These are phyloP conservation scores for Rhizopogon sp. DNA, from an alignment of 768 basidiomycete species.

Conservation along the genomic window DNA sequence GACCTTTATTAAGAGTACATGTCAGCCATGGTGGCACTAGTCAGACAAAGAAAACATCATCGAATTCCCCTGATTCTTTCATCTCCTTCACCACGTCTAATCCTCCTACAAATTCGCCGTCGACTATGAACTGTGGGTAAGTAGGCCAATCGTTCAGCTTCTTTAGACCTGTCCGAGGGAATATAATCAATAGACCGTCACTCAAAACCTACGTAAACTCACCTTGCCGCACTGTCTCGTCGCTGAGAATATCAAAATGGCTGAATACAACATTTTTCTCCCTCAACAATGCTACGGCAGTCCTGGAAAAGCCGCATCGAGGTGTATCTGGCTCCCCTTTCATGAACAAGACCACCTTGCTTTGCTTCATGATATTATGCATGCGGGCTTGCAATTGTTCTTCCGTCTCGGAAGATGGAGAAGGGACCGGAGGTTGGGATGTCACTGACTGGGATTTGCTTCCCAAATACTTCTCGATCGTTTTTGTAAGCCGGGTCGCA, in stretches of 20 bases:
- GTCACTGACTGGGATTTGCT: constrained; percentile 12
- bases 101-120: constrained; percentile 93
- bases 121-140: constrained; percentile 79
- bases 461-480: constrained; percentile 54
- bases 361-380: constrained; percentile 68
- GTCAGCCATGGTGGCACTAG: not conserved
- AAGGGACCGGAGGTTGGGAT: constrained; percentile 7
- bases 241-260: constrained; percentile 78
- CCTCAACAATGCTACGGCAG: constrained; percentile 63
- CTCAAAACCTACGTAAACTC: constrained; percentile 13
- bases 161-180: constrained; percentile 48
- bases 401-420: constrained; percentile 44
- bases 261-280: constrained; percentile 63
- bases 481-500: constrained; percentile 52
- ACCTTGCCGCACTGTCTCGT: constrained; percentile 82
- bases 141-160: constrained; percentile 88
- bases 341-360: constrained; percentile 84
- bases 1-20: not conserved
- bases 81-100: constrained; percentile 91
- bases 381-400: constrained; percentile 69
- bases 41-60: constrained; percentile 30
- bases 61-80: constrained; percentile 74
- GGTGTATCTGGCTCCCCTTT: constrained; percentile 78
- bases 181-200: not conserved
- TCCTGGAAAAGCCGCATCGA: constrained; percentile 80